A percentile compares a stretch with the other conserved stretches of the same genome.
Conservation (phyloP, 805 yeast species). For the Pichia cabralensis region DNA sequence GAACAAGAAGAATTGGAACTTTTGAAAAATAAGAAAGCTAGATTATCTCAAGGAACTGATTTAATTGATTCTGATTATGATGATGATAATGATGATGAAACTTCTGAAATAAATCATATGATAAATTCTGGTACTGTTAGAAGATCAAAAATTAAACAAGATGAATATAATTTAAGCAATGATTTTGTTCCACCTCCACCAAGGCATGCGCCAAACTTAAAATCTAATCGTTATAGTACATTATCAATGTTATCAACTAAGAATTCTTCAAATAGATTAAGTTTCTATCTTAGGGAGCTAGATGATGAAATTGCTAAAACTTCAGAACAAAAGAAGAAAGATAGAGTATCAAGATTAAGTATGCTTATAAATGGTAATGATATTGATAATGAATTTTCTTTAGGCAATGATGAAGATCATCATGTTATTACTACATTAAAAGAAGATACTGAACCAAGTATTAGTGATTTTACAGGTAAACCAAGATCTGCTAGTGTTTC, state of each 20-base stretch:
- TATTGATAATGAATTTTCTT: conserved; percentile 1
- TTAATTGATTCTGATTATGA: conserved; percentile 7
- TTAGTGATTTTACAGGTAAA: conserved; percentile 3
- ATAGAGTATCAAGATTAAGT: conserved; percentile 20
- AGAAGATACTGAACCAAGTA: conserved; percentile 8
- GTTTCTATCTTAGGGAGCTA: conserved; percentile 28
- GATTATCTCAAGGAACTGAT: conserved; percentile 7
- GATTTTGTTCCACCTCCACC: conserved; percentile 26
- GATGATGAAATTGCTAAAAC: conserved; percentile 13
- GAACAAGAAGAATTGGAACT: conserved; percentile 8
- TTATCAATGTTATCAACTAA: conserved; percentile 62
- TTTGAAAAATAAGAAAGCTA: conserved; percentile 1
- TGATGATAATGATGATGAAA: not conserved
- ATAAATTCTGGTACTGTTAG: conserved; percentile 12
- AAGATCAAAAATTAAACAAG: conserved; percentile 11
- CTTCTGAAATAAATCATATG: no score
- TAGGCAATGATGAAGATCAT: not conserved
- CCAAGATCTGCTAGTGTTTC: conserved; percentile 6
- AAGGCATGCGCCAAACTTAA: conserved; percentile 8
- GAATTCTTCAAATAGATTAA: conserved; percentile 52
- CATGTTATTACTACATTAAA: conserved; percentile 7
- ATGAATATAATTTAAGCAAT: no score
- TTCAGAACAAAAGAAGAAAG: conserved; percentile 1
- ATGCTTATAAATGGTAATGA: conserved; percentile 16
- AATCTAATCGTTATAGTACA: conserved; percentile 59